These are phyloP conservation scores for Corylus avellana DNA, from an alignment of 306 rosid species.

Conservation along the genomic window DNA sequence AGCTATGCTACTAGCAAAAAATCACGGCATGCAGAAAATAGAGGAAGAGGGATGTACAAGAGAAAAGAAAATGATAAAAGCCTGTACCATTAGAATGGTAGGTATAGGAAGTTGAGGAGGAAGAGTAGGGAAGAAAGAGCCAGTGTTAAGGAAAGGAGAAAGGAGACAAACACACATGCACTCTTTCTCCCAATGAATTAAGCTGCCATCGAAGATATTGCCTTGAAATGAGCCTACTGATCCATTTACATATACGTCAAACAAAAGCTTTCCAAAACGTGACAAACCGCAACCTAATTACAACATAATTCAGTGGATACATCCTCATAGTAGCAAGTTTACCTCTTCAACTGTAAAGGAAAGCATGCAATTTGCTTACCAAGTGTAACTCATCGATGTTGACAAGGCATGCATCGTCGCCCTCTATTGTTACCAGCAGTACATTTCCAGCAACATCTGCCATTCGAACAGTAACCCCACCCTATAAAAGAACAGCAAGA, in stretches of 20 bases:
- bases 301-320: slow-evolving; percentile 45
- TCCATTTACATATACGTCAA: slow-evolving; percentile 95
- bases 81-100: slow-evolving; percentile 71
- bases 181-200: slow-evolving; percentile 99
- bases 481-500: slow-evolving; percentile 35
- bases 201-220: slow-evolving; percentile 99
- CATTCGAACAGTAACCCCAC: slow-evolving; percentile 47
- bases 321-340: slow-evolving; percentile 46
- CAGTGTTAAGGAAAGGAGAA: slow-evolving; percentile 95
- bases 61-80: slow-evolving; percentile 48
- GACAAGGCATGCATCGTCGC: slow-evolving; percentile 93
- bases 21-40: slow-evolving; percentile 46
- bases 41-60: slow-evolving; percentile 61
- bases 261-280: slow-evolving; percentile 60
- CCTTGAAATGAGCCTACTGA: slow-evolving; percentile 99
- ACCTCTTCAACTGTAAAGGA: slow-evolving; percentile 40
- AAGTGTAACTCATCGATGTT: slow-evolving; percentile 96
- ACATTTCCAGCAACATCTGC: slow-evolving; percentile 98
- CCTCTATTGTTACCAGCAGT: slow-evolving; percentile 93
- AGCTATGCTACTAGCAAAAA: slow-evolving; percentile 33
- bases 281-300: slow-evolving; percentile 78
- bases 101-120: slow-evolving; percentile 64
- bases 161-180: slow-evolving; percentile 99
- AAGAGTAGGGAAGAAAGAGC: slow-evolving; percentile 91
- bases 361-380: slow-evolving; percentile 65